These are phyloP conservation scores for Infundibulicybe gibba DNA, from an alignment of 768 basidiomycete species.

Conservation along the genomic window DNA sequence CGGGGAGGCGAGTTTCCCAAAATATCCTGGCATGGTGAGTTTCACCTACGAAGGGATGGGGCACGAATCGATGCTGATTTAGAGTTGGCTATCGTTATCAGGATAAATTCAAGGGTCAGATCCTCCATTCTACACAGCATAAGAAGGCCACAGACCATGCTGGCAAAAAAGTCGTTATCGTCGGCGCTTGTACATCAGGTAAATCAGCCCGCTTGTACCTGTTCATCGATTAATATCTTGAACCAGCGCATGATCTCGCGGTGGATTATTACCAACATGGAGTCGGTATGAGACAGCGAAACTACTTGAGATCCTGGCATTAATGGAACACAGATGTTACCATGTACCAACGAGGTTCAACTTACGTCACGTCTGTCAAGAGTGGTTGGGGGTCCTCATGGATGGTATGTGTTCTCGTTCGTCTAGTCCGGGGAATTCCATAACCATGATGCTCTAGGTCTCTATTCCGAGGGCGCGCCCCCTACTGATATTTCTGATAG, in stretches of 20 bases:
- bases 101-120: background rate
- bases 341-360: background rate
- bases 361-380: constrained; percentile 8
- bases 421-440: constrained; percentile 7
- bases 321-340: background rate
- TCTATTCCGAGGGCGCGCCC: constrained; percentile 45
- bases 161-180: background rate
- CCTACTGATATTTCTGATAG: constrained; percentile 48
- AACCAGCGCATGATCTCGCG: background rate
- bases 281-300: background rate
- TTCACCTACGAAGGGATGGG: constrained; percentile 18
- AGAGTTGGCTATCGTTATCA: background rate
- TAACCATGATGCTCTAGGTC: constrained; percentile 15
- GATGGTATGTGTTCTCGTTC: background rate
- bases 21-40: constrained; percentile 41
- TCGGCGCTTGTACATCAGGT: background rate
- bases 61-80: constrained; percentile 12
- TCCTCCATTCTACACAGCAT: background rate
- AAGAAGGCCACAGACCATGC: background rate
- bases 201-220: background rate
- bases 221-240: background rate
- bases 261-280: background rate
- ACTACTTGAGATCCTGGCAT: background rate
- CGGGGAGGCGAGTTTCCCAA: constrained; percentile 42
- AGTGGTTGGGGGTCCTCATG: background rate